These are phyloP conservation scores for Colletotrichum spaethianum DNA, from an alignment of 2,329 filamentous ascomycete genomes.

Conservation along the genomic window DNA sequence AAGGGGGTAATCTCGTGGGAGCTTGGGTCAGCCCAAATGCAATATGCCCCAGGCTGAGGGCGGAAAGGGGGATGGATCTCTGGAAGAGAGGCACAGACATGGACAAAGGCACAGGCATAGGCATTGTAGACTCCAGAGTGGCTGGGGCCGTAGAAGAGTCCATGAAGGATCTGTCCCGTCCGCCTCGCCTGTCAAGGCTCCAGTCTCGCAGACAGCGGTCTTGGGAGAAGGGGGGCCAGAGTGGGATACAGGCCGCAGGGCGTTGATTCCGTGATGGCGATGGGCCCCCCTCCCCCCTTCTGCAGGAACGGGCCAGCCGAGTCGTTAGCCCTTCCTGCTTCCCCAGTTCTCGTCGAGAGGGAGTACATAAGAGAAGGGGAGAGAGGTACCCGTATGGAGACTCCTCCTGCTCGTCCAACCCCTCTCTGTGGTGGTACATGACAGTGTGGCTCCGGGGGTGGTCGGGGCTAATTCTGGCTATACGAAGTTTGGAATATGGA, in stretches of 20 bases:
- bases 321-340: constrained; percentile 26
- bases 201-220: constrained; percentile 18
- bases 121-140: constrained; percentile 20
- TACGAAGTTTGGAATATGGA: constrained; percentile 42
- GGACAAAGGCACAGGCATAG: not conserved
- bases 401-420: constrained; percentile 16
- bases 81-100: constrained; percentile 9
- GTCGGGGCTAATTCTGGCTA: constrained; percentile 40
- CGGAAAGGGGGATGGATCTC: constrained; percentile 41
- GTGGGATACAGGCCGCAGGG: constrained; percentile 31
- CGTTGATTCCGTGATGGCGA: constrained; percentile 39
- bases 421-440: constrained; percentile 34
- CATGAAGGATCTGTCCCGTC: constrained; percentile 38
- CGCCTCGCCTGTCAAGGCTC: constrained; percentile 40
- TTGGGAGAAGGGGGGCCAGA: not conserved
- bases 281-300: constrained; percentile 23
- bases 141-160: constrained; percentile 38
- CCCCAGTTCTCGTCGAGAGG: constrained; percentile 13
- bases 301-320: constrained; percentile 40
- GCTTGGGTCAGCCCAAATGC: constrained; percentile 38
- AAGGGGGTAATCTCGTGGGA: constrained; percentile 40
- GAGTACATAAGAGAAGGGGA: not conserved
- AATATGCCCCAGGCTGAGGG: constrained; percentile 40
- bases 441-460: constrained; percentile 37
- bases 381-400: not conserved